Percentiles rank a stretch among this genome's conserved stretches.
phyloP scores from a whole-genome alignment of 257 asterid genomes.

The Anisodus acutangulus region DNA sequence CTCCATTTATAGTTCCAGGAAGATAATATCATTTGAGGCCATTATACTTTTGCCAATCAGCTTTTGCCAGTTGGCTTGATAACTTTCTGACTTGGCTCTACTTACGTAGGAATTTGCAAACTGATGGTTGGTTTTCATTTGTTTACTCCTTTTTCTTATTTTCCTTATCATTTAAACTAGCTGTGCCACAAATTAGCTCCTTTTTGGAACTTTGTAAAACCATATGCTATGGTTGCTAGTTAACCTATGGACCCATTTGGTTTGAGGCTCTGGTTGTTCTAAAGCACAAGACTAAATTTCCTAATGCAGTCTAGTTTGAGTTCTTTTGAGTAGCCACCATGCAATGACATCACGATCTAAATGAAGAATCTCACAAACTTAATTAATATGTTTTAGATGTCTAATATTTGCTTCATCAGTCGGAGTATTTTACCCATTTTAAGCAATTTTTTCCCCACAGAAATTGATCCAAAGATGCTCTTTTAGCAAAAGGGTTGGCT shows the following conservation, averaged over 20 bases:
- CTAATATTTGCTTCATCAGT: not conserved
- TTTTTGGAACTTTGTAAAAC: slow-evolving; percentile 32
- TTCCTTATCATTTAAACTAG: slow-evolving; percentile 1
- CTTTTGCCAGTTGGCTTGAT: slow-evolving; percentile 46
- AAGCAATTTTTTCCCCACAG: not conserved
- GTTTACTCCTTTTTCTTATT: slow-evolving; percentile 15
- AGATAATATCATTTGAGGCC: slow-evolving; percentile 53
- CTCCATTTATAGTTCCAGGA: slow-evolving; percentile 40
- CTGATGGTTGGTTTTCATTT: slow-evolving; percentile 22
- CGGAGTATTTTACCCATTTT: not conserved
- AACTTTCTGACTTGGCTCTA: slow-evolving; percentile 43
- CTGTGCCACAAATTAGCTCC: not conserved
- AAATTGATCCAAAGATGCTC: not conserved
- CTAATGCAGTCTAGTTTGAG: not conserved
- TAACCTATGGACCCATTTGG: slow-evolving; percentile 23
- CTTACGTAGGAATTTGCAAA: not conserved
- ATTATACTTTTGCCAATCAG: slow-evolving; percentile 42
- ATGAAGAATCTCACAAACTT: not conserved
- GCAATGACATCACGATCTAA: not conserved
- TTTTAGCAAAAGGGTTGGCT: not conserved
- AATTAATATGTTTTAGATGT: not conserved
- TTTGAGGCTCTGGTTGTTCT: slow-evolving; percentile 34
- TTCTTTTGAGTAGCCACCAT: not conserved
- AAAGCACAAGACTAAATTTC: not conserved
- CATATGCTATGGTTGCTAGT: slow-evolving; percentile 20